These are phyloP conservation scores for Lipomyces yamanashiensis DNA, from an alignment of 805 yeast species.

Conservation along the genomic window DNA sequence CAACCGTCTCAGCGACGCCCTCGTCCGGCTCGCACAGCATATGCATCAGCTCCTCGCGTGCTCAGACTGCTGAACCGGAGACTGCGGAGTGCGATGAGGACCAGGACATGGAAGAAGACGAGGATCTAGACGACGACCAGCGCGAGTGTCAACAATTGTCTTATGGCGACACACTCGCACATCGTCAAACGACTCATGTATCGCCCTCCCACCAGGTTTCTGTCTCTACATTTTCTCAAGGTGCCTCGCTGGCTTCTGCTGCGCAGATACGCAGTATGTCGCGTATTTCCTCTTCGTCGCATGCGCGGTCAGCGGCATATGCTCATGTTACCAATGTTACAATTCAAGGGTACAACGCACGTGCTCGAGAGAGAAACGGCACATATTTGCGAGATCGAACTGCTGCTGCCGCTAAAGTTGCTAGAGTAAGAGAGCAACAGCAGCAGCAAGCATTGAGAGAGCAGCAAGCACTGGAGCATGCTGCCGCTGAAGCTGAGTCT, in stretches of 20 bases:
- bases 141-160: not conserved
- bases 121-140: conserved; percentile 17
- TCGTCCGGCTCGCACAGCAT: conserved; percentile 8
- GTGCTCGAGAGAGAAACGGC: conserved; percentile 4
- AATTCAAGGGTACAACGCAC: not conserved
- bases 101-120: not conserved
- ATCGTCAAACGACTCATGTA: not conserved
- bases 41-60: not conserved
- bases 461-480: conserved; percentile 13
- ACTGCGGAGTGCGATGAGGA: conserved; percentile 12
- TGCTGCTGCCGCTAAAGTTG: not conserved
- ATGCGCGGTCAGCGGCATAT: conserved; percentile 2
- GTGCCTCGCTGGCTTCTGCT: not conserved
- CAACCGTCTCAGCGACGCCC: conserved; percentile 2
- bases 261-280: conserved; percentile 11
- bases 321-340: not conserved
- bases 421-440: conserved; percentile 5
- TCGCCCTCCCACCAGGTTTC: conserved; percentile 7
- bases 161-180: conserved; percentile 6
- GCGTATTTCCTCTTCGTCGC: conserved; percentile 5
- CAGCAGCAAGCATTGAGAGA: conserved; percentile 10
- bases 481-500: conserved; percentile 19
- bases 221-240: not conserved
- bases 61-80: not conserved
- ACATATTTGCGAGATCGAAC: conserved; percentile 11